Percentiles rank a stretch among this genome's conserved stretches.
Evolutionary conservation across 2,329 filamentous ascomycete species (phyloP).

Genomic region (Epichloe scottii): DNA sequence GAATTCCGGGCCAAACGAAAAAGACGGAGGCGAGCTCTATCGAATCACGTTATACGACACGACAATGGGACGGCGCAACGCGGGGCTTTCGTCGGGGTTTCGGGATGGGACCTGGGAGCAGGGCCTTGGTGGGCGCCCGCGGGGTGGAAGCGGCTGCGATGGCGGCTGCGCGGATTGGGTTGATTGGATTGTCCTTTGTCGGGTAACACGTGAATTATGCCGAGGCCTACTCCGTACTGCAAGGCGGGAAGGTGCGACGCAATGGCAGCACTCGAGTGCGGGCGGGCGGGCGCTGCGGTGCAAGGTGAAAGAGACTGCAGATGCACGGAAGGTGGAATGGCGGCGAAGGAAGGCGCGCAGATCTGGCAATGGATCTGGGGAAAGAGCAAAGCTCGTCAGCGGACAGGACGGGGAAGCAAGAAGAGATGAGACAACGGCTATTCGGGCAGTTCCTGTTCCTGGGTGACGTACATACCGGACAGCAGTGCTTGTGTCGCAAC

Average conservation of each 20-base stretch:
- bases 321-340: too few species aligned
- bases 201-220: background rate
- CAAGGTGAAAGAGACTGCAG: background rate
- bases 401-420: background rate
- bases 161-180: background rate
- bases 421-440: too few species aligned
- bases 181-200: background rate
- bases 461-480: constrained; percentile 3
- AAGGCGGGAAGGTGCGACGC: background rate
- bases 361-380: background rate
- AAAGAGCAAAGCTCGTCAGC: constrained; percentile 1
- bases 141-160: constrained; percentile 1
- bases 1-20: constrained; percentile 6
- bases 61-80: constrained; percentile 1
- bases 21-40: constrained; percentile 8
- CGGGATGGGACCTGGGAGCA: constrained; percentile 1
- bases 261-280: background rate
- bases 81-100: background rate
- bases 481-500: background rate
- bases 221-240: background rate
- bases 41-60: background rate
- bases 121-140: background rate
- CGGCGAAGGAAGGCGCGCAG: background rate
- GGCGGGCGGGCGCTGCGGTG: background rate
- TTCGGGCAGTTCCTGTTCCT: background rate